These are phyloP conservation scores for Aegle marmelos DNA, from an alignment of 345 rosid species.

Conservation along the genomic window DNA sequence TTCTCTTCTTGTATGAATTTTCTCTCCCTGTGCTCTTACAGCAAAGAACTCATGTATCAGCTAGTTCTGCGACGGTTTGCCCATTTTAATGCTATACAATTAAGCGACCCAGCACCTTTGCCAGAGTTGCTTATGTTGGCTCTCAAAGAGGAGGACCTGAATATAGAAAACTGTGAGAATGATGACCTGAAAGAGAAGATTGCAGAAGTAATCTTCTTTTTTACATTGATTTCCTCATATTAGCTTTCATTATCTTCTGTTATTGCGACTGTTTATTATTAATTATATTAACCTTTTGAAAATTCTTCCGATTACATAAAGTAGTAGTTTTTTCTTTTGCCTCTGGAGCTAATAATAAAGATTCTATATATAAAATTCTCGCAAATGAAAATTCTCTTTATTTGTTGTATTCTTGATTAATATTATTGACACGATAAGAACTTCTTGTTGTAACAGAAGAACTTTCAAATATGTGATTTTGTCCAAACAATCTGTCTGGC, in stretches of 20 bases:
- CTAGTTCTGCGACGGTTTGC: conserved; percentile 84
- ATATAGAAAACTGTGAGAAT: conserved; percentile 50
- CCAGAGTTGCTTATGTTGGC: conserved; percentile 76
- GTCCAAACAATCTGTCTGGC: neutral
- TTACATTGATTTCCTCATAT: conserved; percentile 5
- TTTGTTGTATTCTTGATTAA: neutral
- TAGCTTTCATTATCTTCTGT: neutral
- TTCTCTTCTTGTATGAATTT: neutral
- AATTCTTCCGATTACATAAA: neutral
- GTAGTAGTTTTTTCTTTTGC: neutral
- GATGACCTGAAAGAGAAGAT: conserved; percentile 80
- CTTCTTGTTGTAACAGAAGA: neutral
- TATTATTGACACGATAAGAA: neutral
- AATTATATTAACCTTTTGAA: neutral
- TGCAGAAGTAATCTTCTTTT: conserved; percentile 59
- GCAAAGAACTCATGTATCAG: conserved; percentile 99
- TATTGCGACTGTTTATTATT: neutral
- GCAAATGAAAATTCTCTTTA: neutral
- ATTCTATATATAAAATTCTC: neutral
- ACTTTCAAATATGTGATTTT: conserved; percentile 5
- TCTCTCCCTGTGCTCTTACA: conserved; percentile 30
- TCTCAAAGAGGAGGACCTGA: conserved; percentile 80
- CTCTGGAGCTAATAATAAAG: neutral
- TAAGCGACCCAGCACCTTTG: conserved; percentile 79
- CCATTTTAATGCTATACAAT: conserved; percentile 82